A percentile compares a stretch with the other conserved stretches of the same genome.
Evolutionary conservation across 108 stramenopile species (phyloP).

Genomic region (Mayamaea pseudoterrestris): DNA sequence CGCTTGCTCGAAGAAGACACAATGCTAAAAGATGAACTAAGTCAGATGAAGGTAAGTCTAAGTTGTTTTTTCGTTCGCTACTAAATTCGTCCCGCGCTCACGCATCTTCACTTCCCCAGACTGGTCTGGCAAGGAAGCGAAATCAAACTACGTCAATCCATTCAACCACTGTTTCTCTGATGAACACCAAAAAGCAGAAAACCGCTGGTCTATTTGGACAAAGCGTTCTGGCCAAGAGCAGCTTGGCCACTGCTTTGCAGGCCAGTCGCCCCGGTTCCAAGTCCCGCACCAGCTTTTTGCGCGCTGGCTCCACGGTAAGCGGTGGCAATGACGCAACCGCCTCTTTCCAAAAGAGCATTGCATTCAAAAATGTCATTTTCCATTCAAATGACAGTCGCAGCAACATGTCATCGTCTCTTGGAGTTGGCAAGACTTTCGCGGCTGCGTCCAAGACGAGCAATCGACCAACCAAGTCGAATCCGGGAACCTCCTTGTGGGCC

Average conservation of each 20-base stretch:
- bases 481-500: constrained; percentile 4
- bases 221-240: constrained; percentile 19
- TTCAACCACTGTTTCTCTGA: constrained; percentile 5
- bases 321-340: constrained; percentile 12
- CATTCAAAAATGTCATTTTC: constrained; percentile 62
- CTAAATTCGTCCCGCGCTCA: neutral
- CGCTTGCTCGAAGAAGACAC: constrained; percentile 74
- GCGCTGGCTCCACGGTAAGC: constrained; percentile 12
- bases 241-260: constrained; percentile 47
- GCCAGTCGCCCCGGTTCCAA: constrained; percentile 39
- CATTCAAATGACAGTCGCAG: neutral
- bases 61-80: neutral
- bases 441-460: neutral
- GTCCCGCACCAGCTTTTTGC: constrained; percentile 47
- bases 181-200: constrained; percentile 11
- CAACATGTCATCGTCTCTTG: neutral
- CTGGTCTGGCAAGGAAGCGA: constrained; percentile 29
- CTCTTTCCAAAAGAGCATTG: constrained; percentile 41
- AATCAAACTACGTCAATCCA: constrained; percentile 14
- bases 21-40: constrained; percentile 57
- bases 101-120: constrained; percentile 14
- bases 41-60: constrained; percentile 44
- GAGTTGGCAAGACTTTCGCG: neutral
- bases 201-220: constrained; percentile 5
- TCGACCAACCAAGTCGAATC: neutral